Evolutionary conservation across 257 asterid species (phyloP), one percentile per base, ranked within the genome.

Genomic region (Verbena officinalis): DNA sequence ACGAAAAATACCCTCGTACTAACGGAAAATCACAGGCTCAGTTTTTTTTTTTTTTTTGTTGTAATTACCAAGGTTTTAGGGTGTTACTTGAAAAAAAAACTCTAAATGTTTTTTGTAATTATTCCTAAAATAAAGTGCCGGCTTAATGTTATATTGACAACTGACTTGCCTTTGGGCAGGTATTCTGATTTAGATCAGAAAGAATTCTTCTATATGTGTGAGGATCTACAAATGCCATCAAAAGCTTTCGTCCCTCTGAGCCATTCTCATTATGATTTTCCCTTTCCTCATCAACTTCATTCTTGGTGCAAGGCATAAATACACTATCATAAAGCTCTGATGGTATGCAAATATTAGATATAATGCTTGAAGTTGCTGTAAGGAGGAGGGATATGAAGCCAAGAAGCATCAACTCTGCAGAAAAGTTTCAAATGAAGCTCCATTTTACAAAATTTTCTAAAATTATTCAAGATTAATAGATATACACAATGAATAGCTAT

Each of bases 361-460:
- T 87, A 44, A 76, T 75, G 77, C 90, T 75, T 57, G 92, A 86
- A 44, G 88, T 87, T 50, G 88, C 92, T 11, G 92, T 87, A 27
- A 87, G 83, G 11, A 87, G 76, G 52, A 87, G 90, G 27, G 95
- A 87, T 67, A 87, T 83, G 73, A 87, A 84, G 34, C 95, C 95
- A 55, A 87, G 95, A 55, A 87, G 90, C 95, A 87, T 87, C 83
- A 87, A 79, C 69, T 87, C 92, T 84, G 95, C 55, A 55, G 27
- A 15, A 34, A 64, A 66, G 51, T 31, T 21, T 9, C 56, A 58
- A 73, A 71, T 7, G 46, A 51, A 20, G 20, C 63, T 53, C 52
- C 27, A 71, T 12, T 53, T 53, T 56, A 17, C 14, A 46, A 17
- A 16, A 19, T 7, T 10, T 20, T 4, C 1, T 3, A 40, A 2